Percentiles rank a stretch among this genome's conserved stretches.
Evolutionary conservation across 2,329 filamentous ascomycete genomes (phyloP).

Genomic region (Botrytis fabae): DNA sequence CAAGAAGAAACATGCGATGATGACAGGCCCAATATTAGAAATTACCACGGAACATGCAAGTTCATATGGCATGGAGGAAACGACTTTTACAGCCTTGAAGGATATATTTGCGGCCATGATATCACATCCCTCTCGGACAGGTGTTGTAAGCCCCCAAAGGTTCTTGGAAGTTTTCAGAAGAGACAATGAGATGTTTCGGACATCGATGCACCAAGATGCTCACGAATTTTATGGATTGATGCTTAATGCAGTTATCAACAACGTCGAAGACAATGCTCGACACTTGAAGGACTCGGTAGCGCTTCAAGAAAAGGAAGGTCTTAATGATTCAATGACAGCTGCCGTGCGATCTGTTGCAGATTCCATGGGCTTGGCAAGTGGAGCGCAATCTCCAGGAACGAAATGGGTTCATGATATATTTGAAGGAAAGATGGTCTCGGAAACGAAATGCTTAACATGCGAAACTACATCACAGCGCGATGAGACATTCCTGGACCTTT

Average conservation of each 20-base stretch:
- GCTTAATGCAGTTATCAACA: constrained; percentile 93
- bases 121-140: constrained; percentile 76
- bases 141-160: constrained; percentile 86
- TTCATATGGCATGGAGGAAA: constrained; percentile 90
- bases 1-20: constrained; percentile 94
- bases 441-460: constrained; percentile 94
- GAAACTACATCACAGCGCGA: constrained; percentile 94
- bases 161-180: constrained; percentile 92
- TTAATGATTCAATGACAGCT: constrained; percentile 54
- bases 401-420: constrained; percentile 98
- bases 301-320: constrained; percentile 45
- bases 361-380: constrained; percentile 42
- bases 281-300: constrained; percentile 55
- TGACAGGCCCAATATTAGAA: constrained; percentile 82
- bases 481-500: constrained; percentile 93
- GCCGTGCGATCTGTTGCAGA: constrained; percentile 45
- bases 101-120: constrained; percentile 94
- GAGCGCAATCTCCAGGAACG: constrained; percentile 59
- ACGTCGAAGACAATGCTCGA: constrained; percentile 84
- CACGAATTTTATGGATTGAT: constrained; percentile 95
- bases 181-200: constrained; percentile 96
- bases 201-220: constrained; percentile 96
- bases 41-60: constrained; percentile 77
- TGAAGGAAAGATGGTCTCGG: constrained; percentile 89
- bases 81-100: constrained; percentile 89